These are phyloP conservation scores for Cladosporium sp. DNA, from an alignment of 2,329 filamentous ascomycete species.

Conservation along the genomic window DNA sequence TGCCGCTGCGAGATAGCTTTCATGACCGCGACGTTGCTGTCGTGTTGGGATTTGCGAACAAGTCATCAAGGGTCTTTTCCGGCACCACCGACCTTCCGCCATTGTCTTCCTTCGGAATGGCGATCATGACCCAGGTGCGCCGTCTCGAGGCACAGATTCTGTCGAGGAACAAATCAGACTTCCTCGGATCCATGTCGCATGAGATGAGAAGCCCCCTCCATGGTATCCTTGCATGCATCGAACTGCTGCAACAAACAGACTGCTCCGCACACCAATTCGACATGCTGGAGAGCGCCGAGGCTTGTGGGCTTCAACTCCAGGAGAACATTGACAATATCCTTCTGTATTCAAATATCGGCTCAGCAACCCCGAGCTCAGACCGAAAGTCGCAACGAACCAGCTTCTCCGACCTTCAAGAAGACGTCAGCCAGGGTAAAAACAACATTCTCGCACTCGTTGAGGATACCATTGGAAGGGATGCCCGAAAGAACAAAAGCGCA, in stretches of 20 bases:
- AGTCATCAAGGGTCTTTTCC: slow-evolving; percentile 32
- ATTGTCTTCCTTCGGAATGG: slow-evolving; percentile 46
- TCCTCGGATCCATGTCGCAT: slow-evolving; percentile 39
- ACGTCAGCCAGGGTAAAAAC: slow-evolving; percentile 42
- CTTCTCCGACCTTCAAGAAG: slow-evolving; percentile 29
- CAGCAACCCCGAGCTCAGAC: not conserved
- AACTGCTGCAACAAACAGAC: slow-evolving; percentile 37
- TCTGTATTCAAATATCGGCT: slow-evolving; percentile 39
- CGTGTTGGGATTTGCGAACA: slow-evolving; percentile 40
- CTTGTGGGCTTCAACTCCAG: slow-evolving; percentile 37
- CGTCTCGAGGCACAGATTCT: slow-evolving; percentile 48
- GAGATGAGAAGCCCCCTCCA: slow-evolving; percentile 31
- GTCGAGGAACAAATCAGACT: slow-evolving; percentile 35
- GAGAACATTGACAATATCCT: slow-evolving; percentile 42
- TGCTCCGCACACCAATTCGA: slow-evolving; percentile 18
- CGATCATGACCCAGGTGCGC: slow-evolving; percentile 55
- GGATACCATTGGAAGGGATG: slow-evolving; percentile 33
- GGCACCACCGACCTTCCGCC: slow-evolving; percentile 28
- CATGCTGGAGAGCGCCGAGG: slow-evolving; percentile 27
- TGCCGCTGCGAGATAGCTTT: slow-evolving; percentile 47
- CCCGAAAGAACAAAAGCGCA: slow-evolving; percentile 15
- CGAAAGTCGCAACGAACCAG: slow-evolving; percentile 23
- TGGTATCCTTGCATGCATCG: slow-evolving; percentile 23
- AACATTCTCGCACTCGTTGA: slow-evolving; percentile 42
- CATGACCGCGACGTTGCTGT: slow-evolving; percentile 43